These are phyloP conservation scores for Puya raimondii DNA, from an alignment of 176 grass and related monocot genomes.

Conservation along the genomic window DNA sequence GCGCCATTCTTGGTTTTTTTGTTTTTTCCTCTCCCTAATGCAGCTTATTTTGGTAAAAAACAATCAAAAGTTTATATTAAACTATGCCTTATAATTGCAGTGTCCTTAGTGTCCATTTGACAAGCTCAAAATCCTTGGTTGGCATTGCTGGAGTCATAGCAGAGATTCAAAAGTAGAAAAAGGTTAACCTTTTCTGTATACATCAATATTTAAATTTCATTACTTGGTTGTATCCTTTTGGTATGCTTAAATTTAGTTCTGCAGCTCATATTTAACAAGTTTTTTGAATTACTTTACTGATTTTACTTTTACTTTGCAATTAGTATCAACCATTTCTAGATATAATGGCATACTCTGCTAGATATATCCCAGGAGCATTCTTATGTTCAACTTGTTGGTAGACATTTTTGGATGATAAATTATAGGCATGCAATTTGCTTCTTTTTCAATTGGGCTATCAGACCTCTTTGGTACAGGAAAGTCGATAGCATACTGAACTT, in stretches of 20 bases:
- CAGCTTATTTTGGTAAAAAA: neutral
- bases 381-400: neutral
- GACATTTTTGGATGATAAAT: neutral
- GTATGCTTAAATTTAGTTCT: neutral
- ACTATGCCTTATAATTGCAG: slow-evolving; percentile 20
- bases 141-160: slow-evolving; percentile 90
- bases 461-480: no score
- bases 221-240: neutral
- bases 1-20: no score
- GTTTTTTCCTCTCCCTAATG: no score
- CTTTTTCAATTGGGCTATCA: neutral
- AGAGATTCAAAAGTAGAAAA: slow-evolving; percentile 91
- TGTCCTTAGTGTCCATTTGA: slow-evolving; percentile 80
- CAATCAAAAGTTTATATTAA: neutral
- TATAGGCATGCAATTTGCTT: neutral
- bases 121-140: slow-evolving; percentile 89
- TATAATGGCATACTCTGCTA: neutral
- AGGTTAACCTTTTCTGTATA: slow-evolving; percentile 28
- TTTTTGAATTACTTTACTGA: neutral
- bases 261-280: neutral
- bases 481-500: neutral
- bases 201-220: neutral
- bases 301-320: neutral
- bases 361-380: neutral
- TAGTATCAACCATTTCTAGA: neutral